Conservation (phyloP, 352 stramenopile species). For the Globisporangium recalcitrans region DNA sequence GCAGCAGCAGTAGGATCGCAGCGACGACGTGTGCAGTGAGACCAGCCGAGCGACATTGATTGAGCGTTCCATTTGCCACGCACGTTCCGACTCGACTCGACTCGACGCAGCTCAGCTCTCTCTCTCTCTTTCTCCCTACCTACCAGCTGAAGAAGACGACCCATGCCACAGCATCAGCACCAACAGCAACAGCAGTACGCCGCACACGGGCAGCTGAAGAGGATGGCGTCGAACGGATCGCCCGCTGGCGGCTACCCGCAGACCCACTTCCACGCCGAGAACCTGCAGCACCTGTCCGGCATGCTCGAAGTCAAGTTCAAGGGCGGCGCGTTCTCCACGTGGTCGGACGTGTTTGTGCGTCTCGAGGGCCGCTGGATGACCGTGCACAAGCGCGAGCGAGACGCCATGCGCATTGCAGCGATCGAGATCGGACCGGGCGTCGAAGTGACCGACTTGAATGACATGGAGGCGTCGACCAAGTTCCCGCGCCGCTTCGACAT, state of each 20-base stretch:
- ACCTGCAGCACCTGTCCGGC: conserved; percentile 19
- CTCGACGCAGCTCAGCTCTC: not conserved
- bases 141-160: not conserved
- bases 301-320: conserved; percentile 31
- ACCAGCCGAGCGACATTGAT: not conserved
- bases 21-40: not conserved
- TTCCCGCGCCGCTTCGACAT: conserved; percentile 76
- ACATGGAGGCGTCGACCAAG: conserved; percentile 58
- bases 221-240: conserved; percentile 12
- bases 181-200: conserved; percentile 1
- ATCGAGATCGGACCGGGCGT: conserved; percentile 69
- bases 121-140: not conserved
- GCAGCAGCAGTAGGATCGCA: too few relatives aligned
- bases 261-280: conserved; percentile 1
- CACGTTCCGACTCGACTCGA: not conserved
- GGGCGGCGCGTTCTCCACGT: conserved; percentile 24
- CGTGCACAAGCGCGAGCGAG: conserved; percentile 36
- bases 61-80: not conserved
- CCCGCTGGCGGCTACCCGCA: not conserved
- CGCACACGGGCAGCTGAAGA: conserved; percentile 10
- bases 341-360: conserved; percentile 26
- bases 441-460: conserved; percentile 51
- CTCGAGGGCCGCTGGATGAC: conserved; percentile 31
- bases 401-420: conserved; percentile 47
- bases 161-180: conserved; percentile 1